Conservation (phyloP, 108 stramenopile genomes). For the Skeletonema potamos region DNA sequence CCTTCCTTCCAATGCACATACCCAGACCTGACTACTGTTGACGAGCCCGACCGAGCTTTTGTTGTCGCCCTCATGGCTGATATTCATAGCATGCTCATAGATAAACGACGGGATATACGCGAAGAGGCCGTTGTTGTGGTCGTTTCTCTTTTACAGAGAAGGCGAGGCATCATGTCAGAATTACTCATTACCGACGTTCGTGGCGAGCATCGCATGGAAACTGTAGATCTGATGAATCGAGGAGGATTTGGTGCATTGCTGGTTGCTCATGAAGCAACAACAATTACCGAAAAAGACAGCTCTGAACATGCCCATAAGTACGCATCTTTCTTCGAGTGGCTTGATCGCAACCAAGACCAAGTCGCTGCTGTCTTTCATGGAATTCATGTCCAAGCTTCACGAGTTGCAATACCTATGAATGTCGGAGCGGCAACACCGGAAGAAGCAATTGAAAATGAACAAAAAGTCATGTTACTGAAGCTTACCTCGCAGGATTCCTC, state of each 20-base stretch:
- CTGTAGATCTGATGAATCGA: conserved; percentile 80
- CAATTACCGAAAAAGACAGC: conserved; percentile 49
- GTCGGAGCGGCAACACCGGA: conserved; percentile 55
- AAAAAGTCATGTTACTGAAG: conserved; percentile 68
- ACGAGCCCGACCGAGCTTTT: conserved; percentile 71
- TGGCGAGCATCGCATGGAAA: conserved; percentile 58
- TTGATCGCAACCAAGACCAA: conserved; percentile 61
- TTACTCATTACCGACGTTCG: conserved; percentile 71
- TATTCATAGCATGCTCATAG: conserved; percentile 59
- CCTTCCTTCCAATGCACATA: conserved; percentile 47
- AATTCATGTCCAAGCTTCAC: conserved; percentile 54
- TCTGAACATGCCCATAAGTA: conserved; percentile 40
- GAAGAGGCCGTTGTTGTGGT: conserved; percentile 65
- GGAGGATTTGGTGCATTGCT: conserved; percentile 85
- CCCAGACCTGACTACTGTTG: conserved; percentile 60
- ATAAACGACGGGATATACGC: conserved; percentile 54
- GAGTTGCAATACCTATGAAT: conserved; percentile 52
- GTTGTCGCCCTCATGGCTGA: conserved; percentile 74
- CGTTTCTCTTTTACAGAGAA: conserved; percentile 64
- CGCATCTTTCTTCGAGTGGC: conserved; percentile 84
- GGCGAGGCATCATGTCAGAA: conserved; percentile 71
- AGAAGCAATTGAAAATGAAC: conserved; percentile 82
- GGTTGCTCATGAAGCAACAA: conserved; percentile 73
- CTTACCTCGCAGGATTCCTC: conserved; percentile 67
- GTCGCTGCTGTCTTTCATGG: conserved; percentile 72